Evolutionary conservation across 2,329 filamentous ascomycete species (phyloP).

Genomic region (Talaromyces albobiverticillius): DNA sequence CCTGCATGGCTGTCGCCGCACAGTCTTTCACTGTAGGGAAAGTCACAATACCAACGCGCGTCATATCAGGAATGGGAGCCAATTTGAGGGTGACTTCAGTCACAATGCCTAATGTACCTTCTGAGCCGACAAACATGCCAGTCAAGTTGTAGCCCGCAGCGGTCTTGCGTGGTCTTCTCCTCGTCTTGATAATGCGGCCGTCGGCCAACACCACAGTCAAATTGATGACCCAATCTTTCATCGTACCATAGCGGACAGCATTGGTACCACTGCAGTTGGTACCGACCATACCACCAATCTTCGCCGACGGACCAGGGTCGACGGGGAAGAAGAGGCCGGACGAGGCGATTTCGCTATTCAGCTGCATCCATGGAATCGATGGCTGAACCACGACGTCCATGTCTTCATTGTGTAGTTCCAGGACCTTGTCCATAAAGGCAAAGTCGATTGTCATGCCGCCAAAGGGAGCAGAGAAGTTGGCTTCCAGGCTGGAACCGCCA

Average conservation of each 20-base stretch:
- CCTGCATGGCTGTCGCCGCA: conserved; percentile 60
- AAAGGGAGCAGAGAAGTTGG: conserved; percentile 82
- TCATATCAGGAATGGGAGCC: conserved; percentile 61
- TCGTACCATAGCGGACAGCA: conserved; percentile 66
- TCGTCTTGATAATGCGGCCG: conserved; percentile 66
- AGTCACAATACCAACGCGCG: conserved; percentile 63
- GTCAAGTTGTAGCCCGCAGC: conserved; percentile 72
- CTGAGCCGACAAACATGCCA: conserved; percentile 65
- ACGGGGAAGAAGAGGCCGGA: conserved; percentile 86
- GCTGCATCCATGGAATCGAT: conserved; percentile 84
- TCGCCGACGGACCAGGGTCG: conserved; percentile 70
- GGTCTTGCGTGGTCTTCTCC: conserved; percentile 64
- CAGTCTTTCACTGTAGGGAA: conserved; percentile 60
- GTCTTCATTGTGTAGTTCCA: conserved; percentile 77
- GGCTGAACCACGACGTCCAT: conserved; percentile 94
- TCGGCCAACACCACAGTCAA: conserved; percentile 69
- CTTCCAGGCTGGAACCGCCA: conserved; percentile 81
- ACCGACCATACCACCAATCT: conserved; percentile 61
- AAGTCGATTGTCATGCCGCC: conserved; percentile 91
- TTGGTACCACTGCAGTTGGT: conserved; percentile 66
- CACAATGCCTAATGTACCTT: conserved; percentile 68
- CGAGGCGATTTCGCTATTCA: conserved; percentile 72
- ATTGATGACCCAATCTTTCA: conserved; percentile 74
- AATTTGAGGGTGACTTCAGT: conserved; percentile 70
- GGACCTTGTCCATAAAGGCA: conserved; percentile 76